A percentile compares a stretch with the other conserved stretches of the same genome.
These are phyloP conservation scores for Aspergillus wentii DNA, from an alignment of 495 filamentous ascomycete genomes.

Conservation along the genomic window DNA sequence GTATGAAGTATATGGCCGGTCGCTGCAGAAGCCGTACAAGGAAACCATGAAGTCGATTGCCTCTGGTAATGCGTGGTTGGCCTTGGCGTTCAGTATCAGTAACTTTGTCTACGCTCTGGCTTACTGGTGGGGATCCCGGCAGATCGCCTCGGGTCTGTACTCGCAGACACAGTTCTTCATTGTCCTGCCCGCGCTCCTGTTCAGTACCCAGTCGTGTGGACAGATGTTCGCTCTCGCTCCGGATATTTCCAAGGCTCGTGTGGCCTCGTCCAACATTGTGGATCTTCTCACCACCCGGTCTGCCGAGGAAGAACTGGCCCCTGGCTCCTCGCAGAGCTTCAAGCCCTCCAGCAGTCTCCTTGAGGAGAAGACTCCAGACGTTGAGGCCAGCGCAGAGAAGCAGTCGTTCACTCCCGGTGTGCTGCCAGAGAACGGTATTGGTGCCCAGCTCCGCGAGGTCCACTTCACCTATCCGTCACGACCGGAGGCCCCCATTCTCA, in stretches of 20 bases:
- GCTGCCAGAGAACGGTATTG: constrained; percentile 15
- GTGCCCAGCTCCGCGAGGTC: constrained; percentile 48
- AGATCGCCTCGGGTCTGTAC: constrained; percentile 52
- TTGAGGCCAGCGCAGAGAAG: constrained; percentile 15
- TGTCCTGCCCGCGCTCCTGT: constrained; percentile 52
- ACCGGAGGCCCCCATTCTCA: constrained; percentile 47
- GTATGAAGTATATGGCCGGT: constrained; percentile 30
- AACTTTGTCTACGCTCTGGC: constrained; percentile 58
- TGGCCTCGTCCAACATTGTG: constrained; percentile 29
- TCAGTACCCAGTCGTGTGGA: constrained; percentile 58
- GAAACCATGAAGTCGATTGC: constrained; percentile 42
- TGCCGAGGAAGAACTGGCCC: constrained; percentile 21
- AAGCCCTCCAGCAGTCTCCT: constrained; percentile 8
- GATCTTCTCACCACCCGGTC: constrained; percentile 28
- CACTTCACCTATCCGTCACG: constrained; percentile 58
- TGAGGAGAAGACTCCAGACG: constrained; percentile 20
- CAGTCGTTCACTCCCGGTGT: background rate
- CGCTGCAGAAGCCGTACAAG: constrained; percentile 32
- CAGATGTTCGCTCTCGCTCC: constrained; percentile 63
- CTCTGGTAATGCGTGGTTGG: constrained; percentile 33
- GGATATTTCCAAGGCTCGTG: constrained; percentile 51
- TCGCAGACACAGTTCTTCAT: constrained; percentile 61
- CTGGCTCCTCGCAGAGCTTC: constrained; percentile 8
- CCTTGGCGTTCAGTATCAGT: constrained; percentile 36
- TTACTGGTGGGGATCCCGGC: constrained; percentile 62